Conservation (phyloP, 179 eudicot species). For the Actinidia arguta region DNA sequence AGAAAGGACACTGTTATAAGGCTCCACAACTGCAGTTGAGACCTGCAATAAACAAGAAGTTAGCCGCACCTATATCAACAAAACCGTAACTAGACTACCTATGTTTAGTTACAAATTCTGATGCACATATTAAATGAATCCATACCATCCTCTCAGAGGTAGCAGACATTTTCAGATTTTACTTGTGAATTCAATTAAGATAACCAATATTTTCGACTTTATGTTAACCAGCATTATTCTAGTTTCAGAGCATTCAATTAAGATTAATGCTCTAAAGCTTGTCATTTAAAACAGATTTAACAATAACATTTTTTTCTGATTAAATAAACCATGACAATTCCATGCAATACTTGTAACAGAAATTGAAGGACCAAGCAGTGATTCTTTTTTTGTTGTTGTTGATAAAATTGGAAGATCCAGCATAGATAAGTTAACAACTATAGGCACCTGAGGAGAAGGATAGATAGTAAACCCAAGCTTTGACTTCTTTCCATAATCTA, state of each 20-base stretch:
- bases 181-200: background rate
- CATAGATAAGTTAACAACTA: background rate
- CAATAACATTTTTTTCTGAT: too few relatives aligned
- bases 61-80: background rate
- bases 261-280: too few relatives aligned
- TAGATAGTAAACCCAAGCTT: constrained; percentile 89
- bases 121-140: background rate
- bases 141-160: background rate
- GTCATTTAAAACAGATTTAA: too few relatives aligned
- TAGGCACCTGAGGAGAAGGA: constrained; percentile 80
- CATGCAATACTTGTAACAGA: too few relatives aligned
- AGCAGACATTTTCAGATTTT: background rate
- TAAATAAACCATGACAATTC: too few relatives aligned
- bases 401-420: too few relatives aligned
- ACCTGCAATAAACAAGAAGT: constrained; percentile 20
- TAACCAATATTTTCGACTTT: background rate
- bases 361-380: too few relatives aligned
- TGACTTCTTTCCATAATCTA: constrained; percentile 86
- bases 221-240: background rate
- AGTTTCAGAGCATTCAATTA: too few relatives aligned
- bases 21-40: constrained; percentile 44
- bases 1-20: constrained; percentile 44
- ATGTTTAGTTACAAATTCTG: background rate
- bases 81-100: background rate
- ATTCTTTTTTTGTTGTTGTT: too few relatives aligned